Evolutionary conservation across 768 basidiomycete genomes (phyloP).

Genomic region (Leccinum obscurum): DNA sequence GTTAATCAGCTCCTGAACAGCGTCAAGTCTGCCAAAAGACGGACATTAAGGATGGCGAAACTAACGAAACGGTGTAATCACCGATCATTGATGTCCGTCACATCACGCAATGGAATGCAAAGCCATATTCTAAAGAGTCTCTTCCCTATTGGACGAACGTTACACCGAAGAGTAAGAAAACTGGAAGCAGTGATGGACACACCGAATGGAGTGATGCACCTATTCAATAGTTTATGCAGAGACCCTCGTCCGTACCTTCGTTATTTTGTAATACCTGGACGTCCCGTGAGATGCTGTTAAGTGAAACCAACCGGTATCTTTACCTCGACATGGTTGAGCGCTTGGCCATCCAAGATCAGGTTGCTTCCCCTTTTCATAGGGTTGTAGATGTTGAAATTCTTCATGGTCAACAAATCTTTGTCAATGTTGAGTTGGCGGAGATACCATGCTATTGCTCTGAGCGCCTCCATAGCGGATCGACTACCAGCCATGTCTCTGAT

Average conservation of each 20-base stretch:
- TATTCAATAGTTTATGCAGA: conserved; percentile 73
- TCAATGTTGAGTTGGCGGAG: conserved; percentile 93
- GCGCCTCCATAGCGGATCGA: conserved; percentile 70
- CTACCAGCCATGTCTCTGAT: conserved; percentile 74
- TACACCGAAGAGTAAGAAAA: conserved; percentile 7
- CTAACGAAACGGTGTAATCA: conserved; percentile 33
- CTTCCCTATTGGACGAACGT: conserved; percentile 59
- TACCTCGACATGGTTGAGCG: conserved; percentile 92
- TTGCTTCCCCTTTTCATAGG: conserved; percentile 90
- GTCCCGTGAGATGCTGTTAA: conserved; percentile 5
- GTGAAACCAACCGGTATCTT: conserved; percentile 9
- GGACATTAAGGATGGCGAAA: conserved; percentile 18
- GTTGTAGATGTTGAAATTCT: conserved; percentile 97
- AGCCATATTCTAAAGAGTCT: conserved; percentile 97
- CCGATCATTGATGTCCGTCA: conserved; percentile 87
- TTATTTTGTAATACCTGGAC: conserved; percentile 81
- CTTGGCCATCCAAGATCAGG: conserved; percentile 90
- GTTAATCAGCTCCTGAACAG: conserved; percentile 86
- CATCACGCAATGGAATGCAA: conserved; percentile 84
- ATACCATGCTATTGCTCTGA: conserved; percentile 95
- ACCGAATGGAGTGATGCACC: conserved; percentile 94
- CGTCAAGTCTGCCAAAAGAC: conserved; percentile 70
- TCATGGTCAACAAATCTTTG: conserved; percentile 92
- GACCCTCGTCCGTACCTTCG: conserved; percentile 94
- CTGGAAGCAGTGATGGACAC: conserved; percentile 13